Evolutionary conservation across 176 grass and related monocot genomes (phyloP).

Genomic region (Dactylis glomerata): DNA sequence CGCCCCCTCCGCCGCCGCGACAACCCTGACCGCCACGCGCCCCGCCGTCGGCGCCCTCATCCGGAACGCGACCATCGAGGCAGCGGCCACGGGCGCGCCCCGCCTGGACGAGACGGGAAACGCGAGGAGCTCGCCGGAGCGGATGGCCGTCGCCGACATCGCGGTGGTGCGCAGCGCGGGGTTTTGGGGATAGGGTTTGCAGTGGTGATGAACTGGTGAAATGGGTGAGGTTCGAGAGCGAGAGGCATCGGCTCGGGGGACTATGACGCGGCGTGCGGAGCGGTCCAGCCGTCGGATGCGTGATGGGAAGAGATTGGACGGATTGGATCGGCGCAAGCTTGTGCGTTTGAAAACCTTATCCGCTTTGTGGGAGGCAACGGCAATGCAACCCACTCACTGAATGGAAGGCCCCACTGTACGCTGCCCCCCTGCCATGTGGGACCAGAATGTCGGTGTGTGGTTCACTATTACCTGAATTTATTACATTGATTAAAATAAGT

Average conservation of each 20-base stretch:
- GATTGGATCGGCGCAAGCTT: background rate
- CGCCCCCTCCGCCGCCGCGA: constrained; percentile 6
- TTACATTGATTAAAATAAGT: too few species aligned
- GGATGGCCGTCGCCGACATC: constrained; percentile 47
- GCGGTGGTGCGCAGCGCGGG: constrained; percentile 8
- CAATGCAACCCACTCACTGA: background rate
- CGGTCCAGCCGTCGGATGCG: background rate
- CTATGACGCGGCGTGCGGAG: background rate
- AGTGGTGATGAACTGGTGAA: background rate
- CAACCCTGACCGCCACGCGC: constrained; percentile 8
- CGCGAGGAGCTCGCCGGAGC: constrained; percentile 25
- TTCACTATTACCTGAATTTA: too few species aligned
- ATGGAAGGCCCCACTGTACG: background rate
- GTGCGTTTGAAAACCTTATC: constrained; percentile 21
- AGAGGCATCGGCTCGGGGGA: background rate
- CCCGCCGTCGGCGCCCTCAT: background rate
- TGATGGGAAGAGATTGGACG: background rate
- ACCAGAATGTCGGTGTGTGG: too few species aligned
- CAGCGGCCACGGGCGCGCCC: background rate
- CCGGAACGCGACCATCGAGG: background rate
- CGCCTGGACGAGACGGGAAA: constrained; percentile 1
- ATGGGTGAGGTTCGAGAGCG: background rate
- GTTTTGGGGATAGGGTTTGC: constrained; percentile 46
- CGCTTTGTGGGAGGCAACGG: constrained; percentile 15
- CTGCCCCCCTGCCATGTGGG: too few species aligned